Percentiles rank a stretch among this genome's conserved stretches.
These are phyloP conservation scores for Pilatotrama ljubarskyi DNA, from an alignment of 768 basidiomycete genomes.

Conservation along the genomic window DNA sequence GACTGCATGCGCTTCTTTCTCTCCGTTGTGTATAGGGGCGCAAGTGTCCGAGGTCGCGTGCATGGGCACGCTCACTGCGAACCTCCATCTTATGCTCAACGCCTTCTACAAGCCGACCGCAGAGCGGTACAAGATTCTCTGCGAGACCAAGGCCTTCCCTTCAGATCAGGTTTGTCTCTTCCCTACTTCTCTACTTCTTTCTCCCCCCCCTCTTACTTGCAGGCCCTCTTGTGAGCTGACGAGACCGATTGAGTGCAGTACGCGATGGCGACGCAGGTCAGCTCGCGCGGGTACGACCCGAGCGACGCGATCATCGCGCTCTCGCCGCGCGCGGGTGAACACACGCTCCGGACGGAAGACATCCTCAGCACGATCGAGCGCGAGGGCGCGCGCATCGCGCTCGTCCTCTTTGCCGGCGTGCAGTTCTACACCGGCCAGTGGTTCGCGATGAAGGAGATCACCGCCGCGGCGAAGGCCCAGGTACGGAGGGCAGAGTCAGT, in stretches of 20 bases:
- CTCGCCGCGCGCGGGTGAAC: slow-evolving; percentile 80
- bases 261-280: slow-evolving; percentile 91
- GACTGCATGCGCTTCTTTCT: neutral
- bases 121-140: slow-evolving; percentile 88
- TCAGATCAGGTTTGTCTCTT: slow-evolving; percentile 79
- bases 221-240: too few relatives aligned
- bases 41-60: slow-evolving; percentile 89
- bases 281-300: slow-evolving; percentile 76
- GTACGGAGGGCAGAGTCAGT: too few relatives aligned
- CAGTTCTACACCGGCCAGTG: slow-evolving; percentile 98
- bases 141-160: slow-evolving; percentile 93
- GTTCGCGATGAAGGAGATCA: slow-evolving; percentile 87
- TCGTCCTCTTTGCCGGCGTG: slow-evolving; percentile 91
- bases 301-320: slow-evolving; percentile 75
- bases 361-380: slow-evolving; percentile 74
- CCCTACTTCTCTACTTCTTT: slow-evolving; percentile 4
- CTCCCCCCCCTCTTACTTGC: too few relatives aligned
- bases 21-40: slow-evolving; percentile 63
- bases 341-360: slow-evolving; percentile 83
- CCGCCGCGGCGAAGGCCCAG: slow-evolving; percentile 80
- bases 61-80: slow-evolving; percentile 93
- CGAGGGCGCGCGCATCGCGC: slow-evolving; percentile 76
- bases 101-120: slow-evolving; percentile 90
- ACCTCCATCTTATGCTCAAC: slow-evolving; percentile 94
- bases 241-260: slow-evolving; percentile 80